Conservation (phyloP, 2,329 filamentous ascomycete genomes). For the Diaporthe capsici region DNA sequence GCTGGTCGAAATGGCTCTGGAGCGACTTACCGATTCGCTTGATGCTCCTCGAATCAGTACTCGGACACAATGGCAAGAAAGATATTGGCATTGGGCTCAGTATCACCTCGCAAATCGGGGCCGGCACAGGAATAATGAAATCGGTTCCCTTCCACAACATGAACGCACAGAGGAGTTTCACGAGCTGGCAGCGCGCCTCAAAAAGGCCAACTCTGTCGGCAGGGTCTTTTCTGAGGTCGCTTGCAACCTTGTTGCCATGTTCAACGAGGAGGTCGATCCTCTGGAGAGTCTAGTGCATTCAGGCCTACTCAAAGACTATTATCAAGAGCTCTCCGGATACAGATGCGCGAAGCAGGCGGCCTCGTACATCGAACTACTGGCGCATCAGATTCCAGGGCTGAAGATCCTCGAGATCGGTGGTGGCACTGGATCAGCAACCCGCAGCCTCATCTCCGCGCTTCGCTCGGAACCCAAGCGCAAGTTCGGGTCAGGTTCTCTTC, state of each 20-base stretch:
- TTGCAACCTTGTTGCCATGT: slow-evolving; percentile 8
- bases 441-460: not conserved
- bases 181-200: not conserved
- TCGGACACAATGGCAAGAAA: too few relatives aligned
- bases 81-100: too few relatives aligned
- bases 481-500: not conserved
- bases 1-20: not conserved
- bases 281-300: slow-evolving; percentile 37
- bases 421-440: not conserved
- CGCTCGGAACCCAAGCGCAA: not conserved
- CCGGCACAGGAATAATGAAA: too few relatives aligned
- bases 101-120: too few relatives aligned
- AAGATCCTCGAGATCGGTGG: slow-evolving; percentile 35
- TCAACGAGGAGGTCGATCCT: slow-evolving; percentile 28
- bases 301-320: slow-evolving; percentile 7
- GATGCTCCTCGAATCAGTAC: not conserved
- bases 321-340: slow-evolving; percentile 35
- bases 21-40: not conserved
- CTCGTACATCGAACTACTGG: slow-evolving; percentile 22
- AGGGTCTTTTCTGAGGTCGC: not conserved
- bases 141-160: too few relatives aligned
- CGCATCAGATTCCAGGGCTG: slow-evolving; percentile 25
- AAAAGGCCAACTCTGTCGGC: not conserved
- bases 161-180: not conserved
- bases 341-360: slow-evolving; percentile 17